Conservation (phyloP, 768 basidiomycete genomes). For the Hydnomerulius pinastri region DNA sequence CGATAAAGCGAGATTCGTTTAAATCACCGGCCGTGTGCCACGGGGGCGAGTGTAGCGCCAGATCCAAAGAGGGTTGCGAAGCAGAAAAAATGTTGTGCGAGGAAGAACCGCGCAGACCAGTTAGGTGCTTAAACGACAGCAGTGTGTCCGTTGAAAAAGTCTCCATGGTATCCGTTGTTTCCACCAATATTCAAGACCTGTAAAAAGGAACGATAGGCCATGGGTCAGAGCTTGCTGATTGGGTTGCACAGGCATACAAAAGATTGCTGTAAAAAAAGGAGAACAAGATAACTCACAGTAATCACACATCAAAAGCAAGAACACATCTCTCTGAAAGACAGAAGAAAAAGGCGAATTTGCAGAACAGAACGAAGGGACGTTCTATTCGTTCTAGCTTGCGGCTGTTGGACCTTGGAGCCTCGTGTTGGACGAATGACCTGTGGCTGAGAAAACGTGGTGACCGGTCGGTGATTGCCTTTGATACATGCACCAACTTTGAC, state of each 20-base stretch:
- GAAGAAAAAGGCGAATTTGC: constrained; percentile 11
- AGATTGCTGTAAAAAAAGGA: not conserved
- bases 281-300: constrained; percentile 12
- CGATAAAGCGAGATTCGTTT: constrained; percentile 26
- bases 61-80: constrained; percentile 17
- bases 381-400: constrained; percentile 6
- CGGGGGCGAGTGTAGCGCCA: constrained; percentile 12
- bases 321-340: constrained; percentile 22
- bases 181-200: constrained; percentile 35
- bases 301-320: constrained; percentile 25
- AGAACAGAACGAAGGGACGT: constrained; percentile 11
- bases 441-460: constrained; percentile 38
- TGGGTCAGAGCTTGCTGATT: not conserved
- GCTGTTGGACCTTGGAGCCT: constrained; percentile 24
- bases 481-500: constrained; percentile 8
- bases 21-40: constrained; percentile 23
- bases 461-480: constrained; percentile 27
- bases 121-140: constrained; percentile 13
- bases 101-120: constrained; percentile 8
- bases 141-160: constrained; percentile 31
- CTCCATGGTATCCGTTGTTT: constrained; percentile 36
- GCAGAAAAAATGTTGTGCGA: constrained; percentile 9
- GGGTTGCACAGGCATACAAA: not conserved
- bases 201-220: constrained; percentile 1
- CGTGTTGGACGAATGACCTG: constrained; percentile 26